phyloP scores from a whole-genome alignment of 106 monocot species.

The Dendrobium nobile region DNA sequence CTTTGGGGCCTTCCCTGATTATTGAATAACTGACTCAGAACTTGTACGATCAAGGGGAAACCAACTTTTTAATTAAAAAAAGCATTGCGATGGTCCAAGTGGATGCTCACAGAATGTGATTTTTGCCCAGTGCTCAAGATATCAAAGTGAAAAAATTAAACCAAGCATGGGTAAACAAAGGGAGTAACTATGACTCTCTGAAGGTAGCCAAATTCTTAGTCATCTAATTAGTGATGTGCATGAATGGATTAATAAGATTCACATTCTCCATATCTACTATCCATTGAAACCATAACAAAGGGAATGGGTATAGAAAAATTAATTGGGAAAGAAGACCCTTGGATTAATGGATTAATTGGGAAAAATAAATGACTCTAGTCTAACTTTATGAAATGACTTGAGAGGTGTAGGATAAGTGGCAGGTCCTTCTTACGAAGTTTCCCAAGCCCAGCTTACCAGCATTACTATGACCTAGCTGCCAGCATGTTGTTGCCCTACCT shows the following conservation, averaged over 20 bases:
- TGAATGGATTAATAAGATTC: slow-evolving; percentile 79
- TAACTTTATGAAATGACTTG: too few species aligned
- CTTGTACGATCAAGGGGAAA: not conserved
- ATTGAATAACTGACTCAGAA: not conserved
- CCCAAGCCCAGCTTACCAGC: too few species aligned
- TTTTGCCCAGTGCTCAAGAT: too few species aligned
- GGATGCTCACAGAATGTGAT: not conserved
- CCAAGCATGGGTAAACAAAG: too few species aligned
- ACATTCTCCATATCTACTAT: slow-evolving; percentile 63
- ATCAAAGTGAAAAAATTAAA: too few species aligned
- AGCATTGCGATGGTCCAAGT: not conserved
- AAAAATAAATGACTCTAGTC: slow-evolving; percentile 21
- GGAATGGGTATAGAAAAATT: slow-evolving; percentile 21
- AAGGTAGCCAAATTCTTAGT: slow-evolving; percentile 3
- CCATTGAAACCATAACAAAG: slow-evolving; percentile 63
- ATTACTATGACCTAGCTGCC: too few species aligned
- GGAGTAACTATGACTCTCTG: too few species aligned
- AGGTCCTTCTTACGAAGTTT: too few species aligned
- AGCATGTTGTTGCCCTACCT: too few species aligned
- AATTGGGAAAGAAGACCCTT: slow-evolving; percentile 22
- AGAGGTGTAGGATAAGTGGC: too few species aligned
- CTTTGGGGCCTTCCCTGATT: not conserved
- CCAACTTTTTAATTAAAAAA: not conserved
- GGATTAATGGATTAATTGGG: too few species aligned
- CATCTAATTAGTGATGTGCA: too few species aligned